These are phyloP conservation scores for Phytophthora boehmeriae DNA, from an alignment of 352 stramenopile genomes.

Conservation along the genomic window DNA sequence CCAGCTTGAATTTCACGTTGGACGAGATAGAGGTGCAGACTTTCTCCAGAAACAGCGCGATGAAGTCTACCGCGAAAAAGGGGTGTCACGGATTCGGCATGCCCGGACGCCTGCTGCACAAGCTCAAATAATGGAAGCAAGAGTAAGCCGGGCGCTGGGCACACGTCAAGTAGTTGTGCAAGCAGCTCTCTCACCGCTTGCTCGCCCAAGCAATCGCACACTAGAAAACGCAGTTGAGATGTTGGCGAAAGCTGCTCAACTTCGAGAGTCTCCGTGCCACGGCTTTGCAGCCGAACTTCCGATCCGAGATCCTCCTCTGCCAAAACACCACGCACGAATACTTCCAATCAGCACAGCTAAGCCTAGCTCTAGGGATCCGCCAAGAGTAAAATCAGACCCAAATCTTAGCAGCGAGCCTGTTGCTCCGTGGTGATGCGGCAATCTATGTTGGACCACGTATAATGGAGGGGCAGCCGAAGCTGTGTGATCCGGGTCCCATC, in stretches of 20 bases:
- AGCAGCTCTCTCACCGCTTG: conserved; percentile 32
- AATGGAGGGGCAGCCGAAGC: conserved; percentile 67
- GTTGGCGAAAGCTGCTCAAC: conserved; percentile 33
- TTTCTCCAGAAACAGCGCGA: conserved; percentile 63
- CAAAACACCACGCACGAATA: conserved; percentile 23
- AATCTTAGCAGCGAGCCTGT: conserved; percentile 29
- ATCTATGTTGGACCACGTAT: conserved; percentile 47
- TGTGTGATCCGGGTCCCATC: conserved; percentile 78
- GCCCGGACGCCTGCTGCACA: conserved; percentile 44
- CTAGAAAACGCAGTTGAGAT: conserved; percentile 39
- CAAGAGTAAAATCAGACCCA: conserved; percentile 1
- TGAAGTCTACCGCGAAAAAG: conserved; percentile 29
- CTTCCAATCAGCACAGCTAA: conserved; percentile 21
- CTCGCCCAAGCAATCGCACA: conserved; percentile 41
- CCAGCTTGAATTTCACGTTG: conserved; percentile 35
- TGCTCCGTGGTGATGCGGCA: conserved; percentile 36
- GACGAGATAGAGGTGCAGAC: conserved; percentile 44
- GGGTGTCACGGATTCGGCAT: conserved; percentile 47
- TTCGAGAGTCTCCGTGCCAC: conserved; percentile 30
- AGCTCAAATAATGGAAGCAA: conserved; percentile 45
- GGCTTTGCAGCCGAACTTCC: conserved; percentile 23
- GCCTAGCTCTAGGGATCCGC: conserved; percentile 2
- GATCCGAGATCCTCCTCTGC: neutral
- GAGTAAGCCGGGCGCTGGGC: conserved; percentile 49
- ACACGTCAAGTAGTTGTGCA: conserved; percentile 23